Base-by-base conservation (phyloP, 1,139 yeast species). In the Lodderomyces orthopsilosis region DNA sequence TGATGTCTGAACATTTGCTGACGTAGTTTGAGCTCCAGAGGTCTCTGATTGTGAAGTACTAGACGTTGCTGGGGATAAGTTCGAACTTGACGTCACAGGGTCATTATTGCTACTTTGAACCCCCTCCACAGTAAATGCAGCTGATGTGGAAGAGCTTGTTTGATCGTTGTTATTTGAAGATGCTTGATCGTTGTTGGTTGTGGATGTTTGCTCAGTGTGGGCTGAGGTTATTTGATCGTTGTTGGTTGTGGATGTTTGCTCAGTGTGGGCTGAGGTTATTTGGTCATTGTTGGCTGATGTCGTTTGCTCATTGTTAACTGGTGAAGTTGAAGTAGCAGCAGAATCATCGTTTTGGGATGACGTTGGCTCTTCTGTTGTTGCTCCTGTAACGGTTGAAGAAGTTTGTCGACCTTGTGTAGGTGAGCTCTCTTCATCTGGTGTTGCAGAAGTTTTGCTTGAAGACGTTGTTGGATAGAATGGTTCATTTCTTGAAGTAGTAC, bases 281-380 rank as follows among this genome's bases (percentile, higher is more conserved):
- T 21, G 5, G 7, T 6, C 23, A 21, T 21, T 8, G 23, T 8
- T n/a, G 36, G 41, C 32, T 28, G 46, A 23, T 12, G 44, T 13
- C 13, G 37, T 41, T 19, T 46, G 30, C 33, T 43, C 37, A 23
- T 41, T 24, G n/a, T 24, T 24, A 34, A 5, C 8, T 21, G 23
- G 7, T 21, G 50, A n/a, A 13, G 45, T 34, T 19, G 42, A 26
- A 19, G 52, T 32, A 22, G 44, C 33, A 26, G 6, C 26, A 18
- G 18, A 21, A 13, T 33, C 48, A 33, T 51, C 34, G 17, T 50
- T 12, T 18, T 45, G 28, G 18, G 41, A 18, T 37, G 43, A 24
- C 19, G 41, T 13, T 19, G 42, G 9, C 34, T 6, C 34, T 30
- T 7, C 18, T 4, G 27, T 24, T 24, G 27, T 30, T 30, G 34